Conservation (phyloP, 192 early-diverging fungal genomes). For the Coemansia sp. region DNA sequence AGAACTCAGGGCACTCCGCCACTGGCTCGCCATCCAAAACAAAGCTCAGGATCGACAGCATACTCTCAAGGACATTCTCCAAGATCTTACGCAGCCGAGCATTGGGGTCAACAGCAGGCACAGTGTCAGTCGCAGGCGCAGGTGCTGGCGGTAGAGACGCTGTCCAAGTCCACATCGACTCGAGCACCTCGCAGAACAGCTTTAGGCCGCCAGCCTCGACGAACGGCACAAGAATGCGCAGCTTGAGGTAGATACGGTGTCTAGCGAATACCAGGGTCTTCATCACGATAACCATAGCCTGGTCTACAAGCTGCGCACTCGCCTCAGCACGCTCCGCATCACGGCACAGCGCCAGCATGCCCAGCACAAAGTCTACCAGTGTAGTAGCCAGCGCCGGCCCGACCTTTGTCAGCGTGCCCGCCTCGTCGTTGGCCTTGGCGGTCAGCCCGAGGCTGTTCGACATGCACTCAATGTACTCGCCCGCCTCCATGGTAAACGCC, state of each 20-base stretch:
- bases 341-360: constrained; percentile 25
- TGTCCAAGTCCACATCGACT: constrained; percentile 51
- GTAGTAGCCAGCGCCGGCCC: constrained; percentile 16
- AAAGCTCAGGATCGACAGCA: constrained; percentile 65
- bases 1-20: constrained; percentile 67
- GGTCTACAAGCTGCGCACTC: constrained; percentile 45
- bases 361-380: constrained; percentile 29
- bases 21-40: constrained; percentile 73
- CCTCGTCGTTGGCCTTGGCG: constrained; percentile 11
- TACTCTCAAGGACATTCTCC: constrained; percentile 45
- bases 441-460: constrained; percentile 50
- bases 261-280: constrained; percentile 52
- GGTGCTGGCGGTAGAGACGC: constrained; percentile 18
- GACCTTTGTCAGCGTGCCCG: constrained; percentile 15
- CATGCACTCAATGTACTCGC: constrained; percentile 53
- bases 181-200: constrained; percentile 41
- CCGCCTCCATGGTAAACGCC: constrained; percentile 37
- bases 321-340: constrained; percentile 20
- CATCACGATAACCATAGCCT: constrained; percentile 48
- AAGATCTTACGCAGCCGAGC: constrained; percentile 30
- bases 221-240: constrained; percentile 43
- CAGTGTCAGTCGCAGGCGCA: neutral
- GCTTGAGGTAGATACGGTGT: constrained; percentile 51
- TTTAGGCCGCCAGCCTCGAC: constrained; percentile 34
- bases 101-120: constrained; percentile 12